These are phyloP conservation scores for Lodderomyces metapsilosis DNA, from an alignment of 1,139 yeast species.

Conservation along the genomic window DNA sequence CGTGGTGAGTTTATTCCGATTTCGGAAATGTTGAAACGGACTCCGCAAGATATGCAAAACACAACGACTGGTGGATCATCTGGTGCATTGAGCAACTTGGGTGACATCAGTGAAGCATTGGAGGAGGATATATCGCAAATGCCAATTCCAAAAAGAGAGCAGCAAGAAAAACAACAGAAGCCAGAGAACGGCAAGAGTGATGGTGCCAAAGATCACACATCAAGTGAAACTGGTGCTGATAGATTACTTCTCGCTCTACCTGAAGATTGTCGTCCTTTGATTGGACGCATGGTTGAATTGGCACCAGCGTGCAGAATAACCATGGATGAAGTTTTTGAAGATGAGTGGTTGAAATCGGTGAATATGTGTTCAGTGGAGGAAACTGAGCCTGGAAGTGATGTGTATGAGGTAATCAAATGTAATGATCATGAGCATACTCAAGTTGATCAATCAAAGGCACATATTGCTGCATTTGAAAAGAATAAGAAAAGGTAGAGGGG, in stretches of 20 bases:
- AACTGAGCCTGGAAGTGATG: slow-evolving; percentile 30
- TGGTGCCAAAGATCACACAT: slow-evolving; percentile 48
- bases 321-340: slow-evolving; percentile 79
- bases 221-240: slow-evolving; percentile 66
- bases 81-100: slow-evolving; percentile 20
- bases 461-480: slow-evolving; percentile 88
- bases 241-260: slow-evolving; percentile 69
- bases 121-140: slow-evolving; percentile 13
- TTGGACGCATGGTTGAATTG: slow-evolving; percentile 72
- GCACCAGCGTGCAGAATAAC: slow-evolving; percentile 87
- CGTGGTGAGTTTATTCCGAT: slow-evolving; percentile 46
- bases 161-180: background rate
- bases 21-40: slow-evolving; percentile 39
- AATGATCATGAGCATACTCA: slow-evolving; percentile 77
- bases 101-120: slow-evolving; percentile 34
- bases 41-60: slow-evolving; percentile 28
- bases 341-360: slow-evolving; percentile 68
- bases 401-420: slow-evolving; percentile 36
- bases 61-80: slow-evolving; percentile 9
- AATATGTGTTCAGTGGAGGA: slow-evolving; percentile 67
- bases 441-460: slow-evolving; percentile 92
- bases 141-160: slow-evolving; percentile 2
- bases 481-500: slow-evolving; percentile 50
- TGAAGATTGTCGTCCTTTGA: slow-evolving; percentile 61
- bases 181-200: background rate